Evolutionary conservation across 352 stramenopile genomes (phyloP).

Genomic region (Phytopythium delawarense): DNA sequence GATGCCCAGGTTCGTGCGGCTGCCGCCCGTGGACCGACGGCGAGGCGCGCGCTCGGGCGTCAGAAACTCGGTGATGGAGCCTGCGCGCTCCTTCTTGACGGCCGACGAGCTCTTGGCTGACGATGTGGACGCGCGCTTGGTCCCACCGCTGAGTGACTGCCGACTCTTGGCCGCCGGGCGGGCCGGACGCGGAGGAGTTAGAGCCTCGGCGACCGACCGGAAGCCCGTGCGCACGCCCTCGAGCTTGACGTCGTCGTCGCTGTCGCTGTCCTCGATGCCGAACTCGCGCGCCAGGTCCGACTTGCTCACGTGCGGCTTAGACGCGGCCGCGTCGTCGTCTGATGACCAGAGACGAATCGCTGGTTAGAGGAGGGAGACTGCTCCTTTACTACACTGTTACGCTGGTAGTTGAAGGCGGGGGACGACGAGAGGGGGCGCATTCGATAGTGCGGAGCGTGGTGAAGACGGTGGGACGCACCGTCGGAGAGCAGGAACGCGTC

Average conservation of each 20-base stretch:
- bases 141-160: slow-evolving; percentile 7
- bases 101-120: not conserved
- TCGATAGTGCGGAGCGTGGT: not conserved
- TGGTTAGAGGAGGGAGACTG: not conserved
- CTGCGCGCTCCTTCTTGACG: slow-evolving; percentile 17
- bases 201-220: not conserved
- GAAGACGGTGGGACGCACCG: not conserved
- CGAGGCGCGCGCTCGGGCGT: slow-evolving; percentile 13
- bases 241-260: slow-evolving; percentile 22
- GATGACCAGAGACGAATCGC: not conserved
- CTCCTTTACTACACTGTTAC: not conserved
- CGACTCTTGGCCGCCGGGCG: not conserved
- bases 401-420: not conserved
- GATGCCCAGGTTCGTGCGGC: slow-evolving; percentile 10
- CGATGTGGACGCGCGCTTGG: not conserved
- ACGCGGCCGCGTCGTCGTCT: not conserved
- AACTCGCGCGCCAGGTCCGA: slow-evolving; percentile 8
- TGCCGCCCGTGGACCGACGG: slow-evolving; percentile 28
- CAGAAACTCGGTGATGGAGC: slow-evolving; percentile 17
- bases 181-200: not conserved
- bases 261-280: slow-evolving; percentile 15
- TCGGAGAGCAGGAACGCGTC: slow-evolving; percentile 5
- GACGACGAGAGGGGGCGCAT: not conserved
- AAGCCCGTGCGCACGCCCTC: slow-evolving; percentile 6
- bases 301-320: slow-evolving; percentile 1